Conservation (phyloP, 208 protist genomes). For the Leishmania guyanensis region DNA sequence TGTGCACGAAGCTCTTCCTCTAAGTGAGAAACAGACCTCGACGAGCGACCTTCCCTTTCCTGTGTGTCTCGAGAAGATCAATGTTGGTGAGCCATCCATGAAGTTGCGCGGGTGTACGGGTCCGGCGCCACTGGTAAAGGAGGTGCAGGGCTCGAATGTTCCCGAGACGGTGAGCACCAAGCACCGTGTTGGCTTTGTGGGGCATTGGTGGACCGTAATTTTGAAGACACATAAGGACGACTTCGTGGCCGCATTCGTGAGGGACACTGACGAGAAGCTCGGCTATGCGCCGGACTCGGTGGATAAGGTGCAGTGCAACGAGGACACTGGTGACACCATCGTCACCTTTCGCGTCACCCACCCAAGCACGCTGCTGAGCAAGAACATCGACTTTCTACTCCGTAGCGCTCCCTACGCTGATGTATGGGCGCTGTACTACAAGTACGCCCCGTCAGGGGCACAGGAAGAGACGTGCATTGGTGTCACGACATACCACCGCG, state of each 20-base stretch:
- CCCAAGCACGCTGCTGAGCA: conserved; percentile 29
- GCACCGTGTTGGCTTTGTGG: conserved; percentile 76
- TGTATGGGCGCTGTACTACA: conserved; percentile 70
- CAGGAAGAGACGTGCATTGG: not conserved
- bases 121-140: not conserved
- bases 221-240: conserved; percentile 31
- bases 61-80: not conserved
- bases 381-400: conserved; percentile 51
- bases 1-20: not conserved
- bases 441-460: conserved; percentile 3
- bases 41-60: not conserved
- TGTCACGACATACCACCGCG: conserved; percentile 64
- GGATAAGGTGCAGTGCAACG: conserved; percentile 47
- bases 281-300: conserved; percentile 40
- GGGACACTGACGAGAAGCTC: conserved; percentile 39
- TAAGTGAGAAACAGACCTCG: not conserved
- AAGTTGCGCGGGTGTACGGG: too few relatives aligned
- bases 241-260: conserved; percentile 46
- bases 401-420: conserved; percentile 51
- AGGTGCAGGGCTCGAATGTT: not conserved
- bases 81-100: not conserved
- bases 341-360: conserved; percentile 56
- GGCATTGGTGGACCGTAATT: conserved; percentile 49
- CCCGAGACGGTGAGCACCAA: conserved; percentile 22
- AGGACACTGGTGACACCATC: conserved; percentile 62